phyloP scores from a whole-genome alignment of 2,329 filamentous ascomycete species.

The Trichophyton rubrum region DNA sequence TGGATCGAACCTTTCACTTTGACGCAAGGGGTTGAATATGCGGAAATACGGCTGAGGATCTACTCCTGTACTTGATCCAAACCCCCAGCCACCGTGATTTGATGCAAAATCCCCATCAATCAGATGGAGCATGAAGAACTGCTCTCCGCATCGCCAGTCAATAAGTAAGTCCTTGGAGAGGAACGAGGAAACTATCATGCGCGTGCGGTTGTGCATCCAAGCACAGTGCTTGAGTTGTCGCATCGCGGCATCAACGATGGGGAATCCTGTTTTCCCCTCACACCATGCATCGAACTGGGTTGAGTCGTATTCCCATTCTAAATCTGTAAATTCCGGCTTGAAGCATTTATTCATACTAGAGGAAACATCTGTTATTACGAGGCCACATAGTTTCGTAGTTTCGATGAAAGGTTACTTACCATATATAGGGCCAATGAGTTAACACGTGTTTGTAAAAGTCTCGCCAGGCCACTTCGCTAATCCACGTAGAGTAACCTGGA shows the following conservation, averaged over 20 bases:
- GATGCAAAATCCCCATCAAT: slow-evolving; percentile 70
- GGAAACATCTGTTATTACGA: slow-evolving; percentile 8
- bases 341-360: slow-evolving; percentile 60
- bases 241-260: slow-evolving; percentile 79
- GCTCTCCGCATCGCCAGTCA: slow-evolving; percentile 73
- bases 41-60: slow-evolving; percentile 85
- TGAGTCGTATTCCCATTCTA: slow-evolving; percentile 66
- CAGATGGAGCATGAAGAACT: slow-evolving; percentile 68
- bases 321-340: slow-evolving; percentile 73
- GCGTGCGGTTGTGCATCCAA: slow-evolving; percentile 75
- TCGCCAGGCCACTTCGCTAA: slow-evolving; percentile 72
- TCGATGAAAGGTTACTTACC: slow-evolving; percentile 20
- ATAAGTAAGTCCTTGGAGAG: slow-evolving; percentile 66
- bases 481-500: slow-evolving; percentile 58
- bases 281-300: slow-evolving; percentile 62
- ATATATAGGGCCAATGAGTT: slow-evolving; percentile 65
- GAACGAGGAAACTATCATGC: slow-evolving; percentile 76
- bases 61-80: slow-evolving; percentile 55
- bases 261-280: slow-evolving; percentile 62
- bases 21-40: slow-evolving; percentile 74
- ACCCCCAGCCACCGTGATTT: slow-evolving; percentile 62
- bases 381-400: not conserved
- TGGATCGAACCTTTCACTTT: slow-evolving; percentile 75
- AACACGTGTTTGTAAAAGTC: slow-evolving; percentile 84
- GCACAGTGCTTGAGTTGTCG: slow-evolving; percentile 55